These are phyloP conservation scores for Cicer chorassanicum DNA, from an alignment of 306 rosid species.

Conservation along the genomic window DNA sequence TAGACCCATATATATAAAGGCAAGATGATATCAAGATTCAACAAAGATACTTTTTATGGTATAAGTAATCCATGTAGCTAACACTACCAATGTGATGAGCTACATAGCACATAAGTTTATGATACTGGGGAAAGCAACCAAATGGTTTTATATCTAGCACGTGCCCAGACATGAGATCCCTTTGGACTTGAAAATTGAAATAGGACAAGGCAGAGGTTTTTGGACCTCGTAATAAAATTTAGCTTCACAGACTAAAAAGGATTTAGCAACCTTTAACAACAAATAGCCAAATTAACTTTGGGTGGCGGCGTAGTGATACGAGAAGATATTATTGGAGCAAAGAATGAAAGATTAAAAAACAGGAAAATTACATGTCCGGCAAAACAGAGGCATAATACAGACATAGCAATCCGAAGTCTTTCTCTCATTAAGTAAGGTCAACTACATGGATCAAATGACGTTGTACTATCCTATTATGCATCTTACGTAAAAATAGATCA, in stretches of 20 bases:
- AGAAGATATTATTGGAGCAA: background rate
- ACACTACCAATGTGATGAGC: background rate
- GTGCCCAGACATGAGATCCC: background rate
- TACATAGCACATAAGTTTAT: background rate
- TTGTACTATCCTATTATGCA: background rate
- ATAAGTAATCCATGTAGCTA: background rate
- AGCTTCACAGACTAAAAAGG: conserved; percentile 12
- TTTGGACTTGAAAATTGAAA: background rate
- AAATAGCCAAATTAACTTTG: background rate
- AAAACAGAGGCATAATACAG: background rate
- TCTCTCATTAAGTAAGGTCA: background rate
- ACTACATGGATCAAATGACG: background rate
- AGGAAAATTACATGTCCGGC: background rate
- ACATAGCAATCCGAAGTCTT: background rate
- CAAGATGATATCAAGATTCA: conserved; percentile 15
- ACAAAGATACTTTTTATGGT: background rate
- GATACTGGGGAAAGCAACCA: background rate
- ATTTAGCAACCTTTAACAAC: conserved; percentile 14
- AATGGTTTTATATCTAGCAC: background rate
- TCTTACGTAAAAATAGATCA: background rate
- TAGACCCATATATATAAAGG: conserved; percentile 10
- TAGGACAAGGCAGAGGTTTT: background rate
- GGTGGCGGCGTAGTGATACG: background rate
- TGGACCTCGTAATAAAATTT: background rate
- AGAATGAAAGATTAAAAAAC: background rate